Base-by-base conservation (phyloP, 2,329 filamentous ascomycete species). In the Ceratocystis diversiconidia region DNA sequence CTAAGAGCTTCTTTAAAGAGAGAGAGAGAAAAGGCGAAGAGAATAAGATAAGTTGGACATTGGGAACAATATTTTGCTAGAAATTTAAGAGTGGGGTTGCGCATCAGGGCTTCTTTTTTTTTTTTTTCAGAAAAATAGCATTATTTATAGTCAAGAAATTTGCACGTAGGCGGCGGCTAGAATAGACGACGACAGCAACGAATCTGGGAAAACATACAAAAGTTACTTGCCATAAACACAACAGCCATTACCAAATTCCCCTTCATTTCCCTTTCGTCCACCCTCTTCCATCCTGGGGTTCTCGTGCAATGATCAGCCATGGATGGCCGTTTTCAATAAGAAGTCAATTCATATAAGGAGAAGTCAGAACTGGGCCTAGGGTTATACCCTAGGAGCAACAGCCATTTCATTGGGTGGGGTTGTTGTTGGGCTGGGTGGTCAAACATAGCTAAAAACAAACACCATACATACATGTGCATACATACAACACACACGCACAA, bases 71-170 rank as follows among this genome's bases (percentile, higher is more conserved):
- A 62, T 57, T 67, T 36, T 52, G 66, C 64, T 64, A 50, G 46
- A 65, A 65, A 67, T 67, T 65, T 65, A 65, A 67, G 62, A 64
- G 66, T 67, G 66, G 66, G 66, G 62, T 67, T 66, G 43, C 65
- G 63, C 63, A 57, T 62, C 62, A 64, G 62, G 65, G 65, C 62
- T 66, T 66, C 55, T 62, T 19, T 32, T 41, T 66, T 63, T 65
- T 61, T 22, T 41, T 65, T 62, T 61, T 32, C 28, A 5, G 5
- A 7, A 32, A 36, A 36, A 36, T 36, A 36, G 8, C 8, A 2
- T 59, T 61, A 62, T 57, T 64, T 57, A 28, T 64, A 19, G 25
- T 61, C 55, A 32, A 43, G 50, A 55, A 36, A 10, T 36, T 61
- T 52, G 30, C 30, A 60, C 43, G 7, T 22, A 59, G 52, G 28